Conservation (phyloP, 495 filamentous ascomycete species). For the Aspergillus asperescens region DNA sequence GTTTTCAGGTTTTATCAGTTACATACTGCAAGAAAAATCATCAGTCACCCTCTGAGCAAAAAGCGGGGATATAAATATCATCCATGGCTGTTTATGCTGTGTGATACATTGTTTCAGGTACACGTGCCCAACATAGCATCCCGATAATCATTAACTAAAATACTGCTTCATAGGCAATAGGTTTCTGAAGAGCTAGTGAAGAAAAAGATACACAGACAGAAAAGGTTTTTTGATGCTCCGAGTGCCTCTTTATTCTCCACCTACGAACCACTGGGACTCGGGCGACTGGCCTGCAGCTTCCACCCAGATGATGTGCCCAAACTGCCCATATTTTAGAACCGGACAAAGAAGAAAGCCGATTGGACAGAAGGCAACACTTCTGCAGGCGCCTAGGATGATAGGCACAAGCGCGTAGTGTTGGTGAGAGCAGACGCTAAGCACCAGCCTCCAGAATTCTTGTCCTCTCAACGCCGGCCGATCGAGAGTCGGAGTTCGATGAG, state of each 20-base stretch:
- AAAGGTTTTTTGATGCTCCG: neutral
- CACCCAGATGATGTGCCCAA: neutral
- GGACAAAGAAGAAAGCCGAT: neutral
- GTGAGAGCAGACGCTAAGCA: conserved; percentile 15
- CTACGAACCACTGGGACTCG: neutral
- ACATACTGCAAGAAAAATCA: no score
- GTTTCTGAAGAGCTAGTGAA: no score
- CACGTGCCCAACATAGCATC: no score
- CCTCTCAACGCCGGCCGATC: conserved; percentile 8
- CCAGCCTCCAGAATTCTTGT: conserved; percentile 14
- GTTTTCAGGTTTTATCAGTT: no score
- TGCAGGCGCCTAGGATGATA: conserved; percentile 7
- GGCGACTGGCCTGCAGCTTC: neutral
- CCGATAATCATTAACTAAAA: no score
- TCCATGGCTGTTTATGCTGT: no score
- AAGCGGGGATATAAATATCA: no score
- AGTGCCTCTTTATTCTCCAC: neutral
- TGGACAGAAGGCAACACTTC: neutral
- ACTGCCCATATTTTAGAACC: neutral
- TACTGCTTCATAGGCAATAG: no score
- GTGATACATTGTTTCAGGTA: no score
- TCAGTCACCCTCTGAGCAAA: no score
- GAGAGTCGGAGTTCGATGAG: conserved; percentile 5
- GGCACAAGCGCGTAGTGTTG: neutral
- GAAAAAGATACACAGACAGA: neutral